phyloP scores from a whole-genome alignment of 1,139 yeast species.

The Candida anutae region DNA sequence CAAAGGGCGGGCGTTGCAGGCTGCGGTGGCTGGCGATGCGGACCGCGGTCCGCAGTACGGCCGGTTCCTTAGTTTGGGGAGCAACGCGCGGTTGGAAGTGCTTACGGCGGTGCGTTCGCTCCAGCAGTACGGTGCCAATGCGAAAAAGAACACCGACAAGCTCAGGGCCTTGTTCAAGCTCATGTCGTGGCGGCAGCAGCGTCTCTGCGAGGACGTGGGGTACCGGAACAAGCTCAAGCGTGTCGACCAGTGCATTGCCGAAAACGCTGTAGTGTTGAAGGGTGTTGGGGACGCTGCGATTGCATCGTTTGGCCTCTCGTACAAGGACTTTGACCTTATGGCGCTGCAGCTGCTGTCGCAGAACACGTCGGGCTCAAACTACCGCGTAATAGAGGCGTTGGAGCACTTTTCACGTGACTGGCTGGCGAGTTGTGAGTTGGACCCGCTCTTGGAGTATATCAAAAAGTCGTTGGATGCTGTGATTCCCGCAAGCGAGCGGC shows the following conservation, averaged over 20 bases:
- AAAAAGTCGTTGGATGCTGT: slow-evolving; percentile 19
- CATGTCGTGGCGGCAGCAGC: slow-evolving; percentile 51
- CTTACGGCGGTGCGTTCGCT: slow-evolving; percentile 46
- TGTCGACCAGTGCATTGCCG: slow-evolving; percentile 35
- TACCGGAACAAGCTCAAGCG: slow-evolving; percentile 45
- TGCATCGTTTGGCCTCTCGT: slow-evolving; percentile 29
- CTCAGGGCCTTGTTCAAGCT: slow-evolving; percentile 38
- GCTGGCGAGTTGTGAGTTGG: slow-evolving; percentile 41
- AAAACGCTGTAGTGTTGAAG: slow-evolving; percentile 39
- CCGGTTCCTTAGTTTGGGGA: too few species aligned
- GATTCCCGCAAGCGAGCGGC: slow-evolving; percentile 16
- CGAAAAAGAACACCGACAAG: slow-evolving; percentile 37
- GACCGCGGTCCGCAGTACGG: slow-evolving; percentile 10
- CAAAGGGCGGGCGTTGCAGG: slow-evolving; percentile 1
- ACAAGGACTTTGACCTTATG: slow-evolving; percentile 31
- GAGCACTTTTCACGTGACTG: slow-evolving; percentile 76
- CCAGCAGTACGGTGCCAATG: slow-evolving; percentile 34
- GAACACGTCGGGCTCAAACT: slow-evolving; percentile 28
- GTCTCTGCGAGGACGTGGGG: slow-evolving; percentile 44
- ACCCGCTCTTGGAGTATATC: slow-evolving; percentile 48
- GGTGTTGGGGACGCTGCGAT: slow-evolving; percentile 38
- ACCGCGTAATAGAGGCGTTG: slow-evolving; percentile 59
- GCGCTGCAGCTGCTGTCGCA: slow-evolving; percentile 4
- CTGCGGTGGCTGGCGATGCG: slow-evolving; percentile 4
- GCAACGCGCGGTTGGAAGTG: slow-evolving; percentile 22